Percentiles rank a stretch among this genome's conserved stretches.
Conservation (phyloP, 2,329 filamentous ascomycete species). For the Mycocentrospora acerina region DNA sequence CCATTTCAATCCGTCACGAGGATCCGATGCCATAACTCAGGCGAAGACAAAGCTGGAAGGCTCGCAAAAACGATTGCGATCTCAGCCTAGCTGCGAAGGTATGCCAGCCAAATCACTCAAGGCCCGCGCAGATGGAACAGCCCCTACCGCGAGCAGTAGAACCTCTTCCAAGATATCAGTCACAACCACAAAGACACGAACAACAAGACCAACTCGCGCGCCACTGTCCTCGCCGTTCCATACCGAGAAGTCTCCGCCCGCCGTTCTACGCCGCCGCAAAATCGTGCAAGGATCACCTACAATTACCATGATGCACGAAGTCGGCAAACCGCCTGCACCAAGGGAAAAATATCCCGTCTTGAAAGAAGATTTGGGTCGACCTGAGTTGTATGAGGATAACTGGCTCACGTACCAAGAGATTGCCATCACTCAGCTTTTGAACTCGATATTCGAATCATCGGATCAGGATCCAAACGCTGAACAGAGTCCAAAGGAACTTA, state of each 20-base stretch:
- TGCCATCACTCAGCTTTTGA: slow-evolving; percentile 61
- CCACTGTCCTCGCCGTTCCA: slow-evolving; percentile 38
- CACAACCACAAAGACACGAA: slow-evolving; percentile 26
- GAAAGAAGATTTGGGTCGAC: slow-evolving; percentile 55
- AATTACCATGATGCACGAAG: slow-evolving; percentile 35
- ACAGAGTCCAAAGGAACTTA: slow-evolving; percentile 39
- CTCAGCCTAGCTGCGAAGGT: slow-evolving; percentile 32
- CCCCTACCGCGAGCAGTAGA: slow-evolving; percentile 26
- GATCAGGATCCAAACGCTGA: slow-evolving; percentile 27
- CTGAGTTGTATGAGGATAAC: slow-evolving; percentile 63
- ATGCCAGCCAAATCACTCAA: slow-evolving; percentile 40
- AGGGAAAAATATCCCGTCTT: slow-evolving; percentile 54
- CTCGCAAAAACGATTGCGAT: slow-evolving; percentile 36
- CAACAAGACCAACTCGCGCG: slow-evolving; percentile 19
- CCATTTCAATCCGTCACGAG: slow-evolving; percentile 29
- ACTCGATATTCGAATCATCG: slow-evolving; percentile 54
- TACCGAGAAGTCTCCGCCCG: slow-evolving; percentile 39
- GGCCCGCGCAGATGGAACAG: slow-evolving; percentile 28
- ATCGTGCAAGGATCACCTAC: slow-evolving; percentile 29
- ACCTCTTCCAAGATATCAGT: slow-evolving; percentile 26
- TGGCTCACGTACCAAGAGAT: slow-evolving; percentile 65
- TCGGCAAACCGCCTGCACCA: slow-evolving; percentile 28
- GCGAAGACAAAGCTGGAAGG: slow-evolving; percentile 27
- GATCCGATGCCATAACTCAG: slow-evolving; percentile 16
- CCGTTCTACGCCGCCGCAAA: slow-evolving; percentile 31